Conservation (phyloP, 2,329 filamentous ascomycete species). For the Calonectria pteridis region DNA sequence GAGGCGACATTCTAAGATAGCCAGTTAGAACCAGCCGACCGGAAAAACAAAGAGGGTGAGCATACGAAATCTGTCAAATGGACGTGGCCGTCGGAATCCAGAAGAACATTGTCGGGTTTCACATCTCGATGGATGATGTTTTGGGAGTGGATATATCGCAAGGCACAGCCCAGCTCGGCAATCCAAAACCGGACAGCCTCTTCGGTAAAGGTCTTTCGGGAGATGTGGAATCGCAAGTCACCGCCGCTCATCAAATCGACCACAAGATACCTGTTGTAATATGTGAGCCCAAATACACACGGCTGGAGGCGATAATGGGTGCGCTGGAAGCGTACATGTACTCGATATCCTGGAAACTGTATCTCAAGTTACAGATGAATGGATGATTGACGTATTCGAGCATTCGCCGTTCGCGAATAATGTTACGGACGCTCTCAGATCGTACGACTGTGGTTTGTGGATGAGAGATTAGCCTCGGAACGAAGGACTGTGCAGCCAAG, state of each 20-base stretch:
- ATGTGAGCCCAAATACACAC: conserved; percentile 33
- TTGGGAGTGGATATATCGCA: conserved; percentile 87
- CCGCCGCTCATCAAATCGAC: conserved; percentile 98
- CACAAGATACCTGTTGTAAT: conserved; percentile 82
- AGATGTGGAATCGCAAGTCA: conserved; percentile 97
- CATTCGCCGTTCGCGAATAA: conserved; percentile 97
- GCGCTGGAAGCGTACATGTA: conserved; percentile 80
- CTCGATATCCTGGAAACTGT: conserved; percentile 99
- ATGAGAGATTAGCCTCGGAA: conserved; percentile 38
- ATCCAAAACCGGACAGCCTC: conserved; percentile 98
- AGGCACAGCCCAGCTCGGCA: conserved; percentile 89
- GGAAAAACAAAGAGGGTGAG: conserved; percentile 26
- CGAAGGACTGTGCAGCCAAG: conserved; percentile 15
- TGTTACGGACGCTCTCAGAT: conserved; percentile 97
- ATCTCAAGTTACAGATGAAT: conserved; percentile 97
- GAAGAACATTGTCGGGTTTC: conserved; percentile 91
- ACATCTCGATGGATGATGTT: conserved; percentile 92
- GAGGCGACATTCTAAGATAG: conserved; percentile 92
- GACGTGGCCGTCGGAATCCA: conserved; percentile 92
- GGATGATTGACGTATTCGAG: conserved; percentile 97
- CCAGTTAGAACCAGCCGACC: conserved; percentile 33
- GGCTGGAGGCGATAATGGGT: background rate
- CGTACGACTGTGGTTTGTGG: conserved; percentile 78
- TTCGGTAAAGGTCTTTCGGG: conserved; percentile 96
- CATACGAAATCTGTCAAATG: conserved; percentile 97